These are phyloP conservation scores for Aspergillus eucalypticola DNA, from an alignment of 2,329 filamentous ascomycete genomes.

Conservation along the genomic window DNA sequence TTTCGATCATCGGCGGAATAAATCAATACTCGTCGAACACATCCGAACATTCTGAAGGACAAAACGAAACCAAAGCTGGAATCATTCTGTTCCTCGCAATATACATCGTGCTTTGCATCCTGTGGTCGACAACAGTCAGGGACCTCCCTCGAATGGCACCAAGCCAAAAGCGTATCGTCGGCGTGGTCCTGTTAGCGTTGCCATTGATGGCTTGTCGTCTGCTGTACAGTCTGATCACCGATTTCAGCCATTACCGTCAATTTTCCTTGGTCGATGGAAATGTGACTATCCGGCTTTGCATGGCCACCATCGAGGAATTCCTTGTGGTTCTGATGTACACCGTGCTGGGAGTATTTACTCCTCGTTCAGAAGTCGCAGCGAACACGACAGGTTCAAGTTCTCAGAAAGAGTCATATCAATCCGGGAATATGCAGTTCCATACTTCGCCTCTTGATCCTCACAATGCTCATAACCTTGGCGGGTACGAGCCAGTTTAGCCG, in stretches of 20 bases:
- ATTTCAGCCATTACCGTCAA: background rate
- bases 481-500: background rate
- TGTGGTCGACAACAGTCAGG: background rate
- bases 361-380: background rate
- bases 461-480: background rate
- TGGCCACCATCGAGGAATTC: conserved; percentile 6
- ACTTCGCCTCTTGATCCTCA: background rate
- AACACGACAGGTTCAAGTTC: background rate
- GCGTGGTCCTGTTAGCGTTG: background rate
- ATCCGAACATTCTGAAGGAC: background rate
- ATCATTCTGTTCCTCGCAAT: conserved; percentile 2
- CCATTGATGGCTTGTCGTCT: background rate
- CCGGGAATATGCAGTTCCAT: background rate
- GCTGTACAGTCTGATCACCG: background rate
- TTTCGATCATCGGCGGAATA: conserved; percentile 1
- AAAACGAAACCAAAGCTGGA: background rate
- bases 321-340: conserved; percentile 3
- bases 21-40: background rate
- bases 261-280: conserved; percentile 1
- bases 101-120: background rate
- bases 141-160: background rate
- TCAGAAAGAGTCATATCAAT: background rate
- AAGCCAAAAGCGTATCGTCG: background rate
- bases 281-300: background rate
- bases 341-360: background rate